phyloP scores from a whole-genome alignment of 2,329 filamentous ascomycete species.

The Ceratocystis albifundus region DNA sequence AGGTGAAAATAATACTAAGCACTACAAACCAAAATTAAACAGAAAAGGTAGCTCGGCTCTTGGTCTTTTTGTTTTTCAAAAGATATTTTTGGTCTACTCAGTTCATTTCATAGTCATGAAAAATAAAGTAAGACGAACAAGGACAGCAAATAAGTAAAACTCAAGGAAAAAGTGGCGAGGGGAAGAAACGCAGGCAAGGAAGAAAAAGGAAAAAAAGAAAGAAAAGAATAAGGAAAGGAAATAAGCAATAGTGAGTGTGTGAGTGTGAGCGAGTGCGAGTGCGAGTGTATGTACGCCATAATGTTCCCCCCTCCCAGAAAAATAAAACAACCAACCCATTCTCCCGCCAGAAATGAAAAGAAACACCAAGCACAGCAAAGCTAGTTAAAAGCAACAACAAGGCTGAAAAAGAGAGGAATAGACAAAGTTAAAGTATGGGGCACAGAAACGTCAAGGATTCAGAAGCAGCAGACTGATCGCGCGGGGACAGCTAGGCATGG shows the following conservation, averaged over 20 bases:
- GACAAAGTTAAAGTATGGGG: conserved; percentile 10
- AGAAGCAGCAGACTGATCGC: neutral
- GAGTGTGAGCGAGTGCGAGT: neutral
- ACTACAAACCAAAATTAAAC: neutral
- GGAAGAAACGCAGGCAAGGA: neutral
- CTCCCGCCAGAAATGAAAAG: conserved; percentile 5
- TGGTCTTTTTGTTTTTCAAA: neutral
- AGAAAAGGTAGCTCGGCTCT: neutral
- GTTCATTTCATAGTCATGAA: neutral
- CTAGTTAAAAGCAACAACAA: neutral
- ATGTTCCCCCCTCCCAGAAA: neutral
- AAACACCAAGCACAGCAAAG: conserved; percentile 8
- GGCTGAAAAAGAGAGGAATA: conserved; percentile 3
- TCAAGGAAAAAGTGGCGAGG: neutral
- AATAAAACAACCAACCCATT: conserved; percentile 7
- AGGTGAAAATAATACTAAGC: neutral
- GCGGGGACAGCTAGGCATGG: neutral
- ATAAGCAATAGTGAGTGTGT: neutral
- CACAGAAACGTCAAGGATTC: neutral
- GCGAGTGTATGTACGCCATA: conserved; percentile 3
- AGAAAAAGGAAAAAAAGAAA: neutral
- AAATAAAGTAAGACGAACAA: neutral
- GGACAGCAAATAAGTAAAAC: neutral
- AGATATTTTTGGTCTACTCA: neutral
- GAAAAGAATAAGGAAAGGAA: neutral